These are phyloP conservation scores for Coemansia sp. DNA, from an alignment of 192 early-diverging fungal genomes.

Conservation along the genomic window DNA sequence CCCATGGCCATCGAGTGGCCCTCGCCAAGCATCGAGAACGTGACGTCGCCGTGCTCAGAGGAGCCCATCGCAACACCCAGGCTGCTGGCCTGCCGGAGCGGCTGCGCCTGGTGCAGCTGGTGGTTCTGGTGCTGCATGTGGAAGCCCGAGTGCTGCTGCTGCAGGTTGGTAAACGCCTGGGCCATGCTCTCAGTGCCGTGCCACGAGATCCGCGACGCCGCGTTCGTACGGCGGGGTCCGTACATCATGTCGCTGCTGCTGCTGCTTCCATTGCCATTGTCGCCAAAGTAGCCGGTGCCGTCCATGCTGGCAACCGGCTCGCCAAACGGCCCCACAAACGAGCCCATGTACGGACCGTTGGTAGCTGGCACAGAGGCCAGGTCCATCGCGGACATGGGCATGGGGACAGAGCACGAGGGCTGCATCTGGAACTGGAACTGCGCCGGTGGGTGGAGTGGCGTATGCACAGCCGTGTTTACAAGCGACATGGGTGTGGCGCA, in stretches of 20 bases:
- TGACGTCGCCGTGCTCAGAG: constrained; percentile 26
- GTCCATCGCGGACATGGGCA: constrained; percentile 50
- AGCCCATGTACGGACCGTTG: constrained; percentile 24
- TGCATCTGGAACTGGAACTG: constrained; percentile 55
- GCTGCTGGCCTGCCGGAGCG: constrained; percentile 13
- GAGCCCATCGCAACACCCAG: constrained; percentile 37
- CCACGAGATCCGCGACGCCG: constrained; percentile 48
- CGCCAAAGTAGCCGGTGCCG: constrained; percentile 30
- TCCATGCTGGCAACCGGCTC: constrained; percentile 29
- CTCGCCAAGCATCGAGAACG: constrained; percentile 40
- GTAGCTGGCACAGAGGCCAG: constrained; percentile 37
- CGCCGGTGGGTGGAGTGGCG: constrained; percentile 39
- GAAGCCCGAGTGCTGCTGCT: constrained; percentile 26
- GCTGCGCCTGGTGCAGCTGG: constrained; percentile 9
- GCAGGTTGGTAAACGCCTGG: constrained; percentile 36
- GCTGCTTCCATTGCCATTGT: constrained; percentile 12
- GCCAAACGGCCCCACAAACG: constrained; percentile 28
- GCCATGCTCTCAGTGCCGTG: constrained; percentile 47
- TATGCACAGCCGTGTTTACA: constrained; percentile 27
- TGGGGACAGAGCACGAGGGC: constrained; percentile 46
- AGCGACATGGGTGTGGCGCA: constrained; percentile 39
- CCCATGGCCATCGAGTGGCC: constrained; percentile 24
- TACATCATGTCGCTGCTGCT: constrained; percentile 19
- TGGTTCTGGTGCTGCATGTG: constrained; percentile 10
- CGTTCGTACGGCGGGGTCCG: constrained; percentile 25